Conservation (phyloP, 2,329 filamentous ascomycete genomes). For the Plectosphaerella plurivora region DNA sequence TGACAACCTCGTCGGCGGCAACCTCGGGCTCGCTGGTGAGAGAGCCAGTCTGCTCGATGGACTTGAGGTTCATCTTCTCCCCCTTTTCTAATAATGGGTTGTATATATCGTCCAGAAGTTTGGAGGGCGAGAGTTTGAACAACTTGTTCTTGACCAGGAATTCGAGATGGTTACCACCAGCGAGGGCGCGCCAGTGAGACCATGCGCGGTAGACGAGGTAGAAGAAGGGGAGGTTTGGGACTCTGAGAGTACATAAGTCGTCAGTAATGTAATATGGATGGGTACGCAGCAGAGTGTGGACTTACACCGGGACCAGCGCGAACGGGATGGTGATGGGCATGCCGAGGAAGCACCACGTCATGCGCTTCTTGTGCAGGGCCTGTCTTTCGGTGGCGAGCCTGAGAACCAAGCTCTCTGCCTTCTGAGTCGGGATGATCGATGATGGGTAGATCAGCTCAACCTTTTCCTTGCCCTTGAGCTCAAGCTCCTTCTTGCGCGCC, state of each 20-base stretch:
- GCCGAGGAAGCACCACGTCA: conserved; percentile 76
- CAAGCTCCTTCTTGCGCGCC: conserved; percentile 58
- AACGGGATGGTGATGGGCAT: conserved; percentile 84
- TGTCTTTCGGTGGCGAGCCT: conserved; percentile 77
- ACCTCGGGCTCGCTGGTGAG: conserved; percentile 15
- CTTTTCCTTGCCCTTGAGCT: conserved; percentile 56
- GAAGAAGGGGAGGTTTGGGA: conserved; percentile 95
- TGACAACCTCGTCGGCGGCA: conserved; percentile 24
- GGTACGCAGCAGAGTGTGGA: background rate
- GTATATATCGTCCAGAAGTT: conserved; percentile 72
- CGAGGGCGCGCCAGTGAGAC: conserved; percentile 85
- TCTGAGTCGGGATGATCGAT: conserved; percentile 59
- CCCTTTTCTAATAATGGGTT: conserved; percentile 25
- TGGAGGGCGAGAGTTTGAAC: conserved; percentile 60
- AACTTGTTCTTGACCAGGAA: conserved; percentile 74
- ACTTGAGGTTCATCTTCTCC: conserved; percentile 27
- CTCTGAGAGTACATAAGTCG: conserved; percentile 37
- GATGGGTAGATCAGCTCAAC: conserved; percentile 75
- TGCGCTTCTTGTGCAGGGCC: conserved; percentile 66
- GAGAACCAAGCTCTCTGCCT: conserved; percentile 61
- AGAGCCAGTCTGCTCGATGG: conserved; percentile 9
- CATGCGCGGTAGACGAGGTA: conserved; percentile 88
- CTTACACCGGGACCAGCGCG: conserved; percentile 80
- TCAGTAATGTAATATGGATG: conserved; percentile 1
- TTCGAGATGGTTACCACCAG: conserved; percentile 79